Base-by-base conservation (phyloP, 192 early-diverging fungal species). In the Chytriomyces sp. region DNA sequence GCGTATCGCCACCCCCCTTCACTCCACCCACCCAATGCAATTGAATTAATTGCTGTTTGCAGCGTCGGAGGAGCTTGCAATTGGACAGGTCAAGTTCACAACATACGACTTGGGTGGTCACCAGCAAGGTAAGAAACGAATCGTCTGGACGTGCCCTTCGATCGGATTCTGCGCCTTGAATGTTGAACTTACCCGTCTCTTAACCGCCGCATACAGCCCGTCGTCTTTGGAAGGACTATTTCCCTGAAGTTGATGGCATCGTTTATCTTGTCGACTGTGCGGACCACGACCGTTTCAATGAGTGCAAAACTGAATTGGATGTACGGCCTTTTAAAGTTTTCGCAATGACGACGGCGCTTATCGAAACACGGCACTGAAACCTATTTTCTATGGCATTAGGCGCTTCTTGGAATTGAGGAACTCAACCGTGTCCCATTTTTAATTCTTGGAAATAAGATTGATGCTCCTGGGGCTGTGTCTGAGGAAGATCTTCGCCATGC, bases 391-490 rank as follows among this genome's bases (percentile, higher is more conserved):
- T 24, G 35, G 35, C 0, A 10, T 64, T 77, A 94, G 93, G 92
- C 91, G 64, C 89, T 99, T 65, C 88, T 99, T 61, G 91, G 90
- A 50, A 97, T 99, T 79, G 96, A 99, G 85, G 91, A 97, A 82
- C 91, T 99, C 73, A 89, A 91, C 78, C 92, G 82, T 69, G 92
- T 95, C 35, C 97, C 97, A 13, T 98, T 99, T 88, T 84, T 99
- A 77, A 88, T 99, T 69, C 91, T 99, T 61, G 97, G 97, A 78
- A 99, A 99, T 91, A 99, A 99, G 91, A 98, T 99, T 81, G 97
- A 99, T 80, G 92, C 93, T 28, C 89, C 87, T 67, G 92, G 92
- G 77, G 97, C 97, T 43, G 93, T 96, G 64, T 94, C 92, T 20
- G 97, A 99, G 84, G 96, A 97, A 66, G 91, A 91, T 77, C 90